Base-by-base conservation (phyloP, 257 asterid species). In the Capsicum chinense region DNA sequence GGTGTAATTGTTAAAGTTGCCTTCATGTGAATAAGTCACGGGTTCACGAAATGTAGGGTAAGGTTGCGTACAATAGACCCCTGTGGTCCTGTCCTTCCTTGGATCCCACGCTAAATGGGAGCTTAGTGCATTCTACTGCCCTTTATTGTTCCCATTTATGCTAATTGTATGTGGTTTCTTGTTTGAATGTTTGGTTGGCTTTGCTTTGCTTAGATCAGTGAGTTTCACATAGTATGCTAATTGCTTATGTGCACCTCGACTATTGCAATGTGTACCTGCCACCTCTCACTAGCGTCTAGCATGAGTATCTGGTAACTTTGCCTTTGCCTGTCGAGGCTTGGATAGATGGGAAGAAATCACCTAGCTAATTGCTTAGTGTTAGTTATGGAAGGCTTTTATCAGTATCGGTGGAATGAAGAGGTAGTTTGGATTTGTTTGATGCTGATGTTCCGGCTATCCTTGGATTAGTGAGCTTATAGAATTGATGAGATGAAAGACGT, bases 91-190 rank as follows among this genome's bases (percentile, higher is more conserved):
- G 44, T 39, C 4, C 44, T 39, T 39, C 44, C 5, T 4, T 2
- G 44, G 44, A 39, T 39, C 44, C 44, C 5, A 4, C 5, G 44
- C 3, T 3, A 3, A 39, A 4, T 39, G 44, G 44, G 44, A 3
- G 44, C 3, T 39, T 39, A 39, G 44, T 39, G 44, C 33, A 26
- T 26, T 26, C 33, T 39, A 39, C 44, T 39, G 5, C 44, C 44
- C 9, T 13, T 44, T 19, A 12, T 5, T 26, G 58, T 73, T 48
- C 12, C 56, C 42, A 11, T 47, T 19, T 50, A n/a, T 74, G 81
- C 59, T 74, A 74, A 13, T 26, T 76, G 63, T 50, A 52, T 76
- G 59, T 54, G 47, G 14, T 74, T 74, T 74, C 21, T 52, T 12
- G 0, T 74, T 21, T 74, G 81, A 50, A 50, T 50, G 60, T 74